Evolutionary conservation across 306 rosid species (phyloP), one percentile per base, ranked within the genome.

Genomic region (Medicago lupulina): DNA sequence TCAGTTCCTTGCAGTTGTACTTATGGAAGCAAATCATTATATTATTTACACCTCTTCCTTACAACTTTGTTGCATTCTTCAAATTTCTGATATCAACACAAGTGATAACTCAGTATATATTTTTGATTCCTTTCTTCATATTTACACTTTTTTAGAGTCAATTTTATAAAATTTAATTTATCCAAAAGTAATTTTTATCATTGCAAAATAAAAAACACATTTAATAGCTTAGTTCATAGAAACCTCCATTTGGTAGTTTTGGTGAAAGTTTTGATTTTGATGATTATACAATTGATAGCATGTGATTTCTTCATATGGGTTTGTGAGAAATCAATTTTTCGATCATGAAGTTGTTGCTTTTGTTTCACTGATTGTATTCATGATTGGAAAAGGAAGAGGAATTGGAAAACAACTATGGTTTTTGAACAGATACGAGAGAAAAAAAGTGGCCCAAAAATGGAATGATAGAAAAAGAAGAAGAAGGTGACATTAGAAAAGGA

Each of bases 361-460:
- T 72, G 50, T 79, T n/a, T 75, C 36, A 31, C 2, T 31, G 36
- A 31, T 31, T 25, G 28, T 25, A 31, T 31, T 31, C 36, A 31
- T 31, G 36, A 31, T 53, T 53, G 23, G 23, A 21, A 21, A 21
- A 21, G 23, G 23, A 21, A 21, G 1, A 21, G 23, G 23, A 21
- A 21, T 21, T 21, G 23, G 23, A 21, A 21, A 21, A 21, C 23
- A 58, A 23, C 7, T 4, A 9, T 71, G 75, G 50, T 79, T n/a
- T 75, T 59, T 78, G 73, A 78, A 71, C 79, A 74, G 77, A 53
- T 31, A 69, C 13, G 73, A 34, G 74, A 50, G 50, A 64, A 14
- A 77, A 85, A 75, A 90, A 21, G 88, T 96, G 83, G 77, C 71
- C 81, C 88, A 73, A 86, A 90, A 25, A 62, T 81, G 60, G 87